These are phyloP conservation scores for Grosmannia penicillata DNA, from an alignment of 2,329 filamentous ascomycete species.

Conservation along the genomic window DNA sequence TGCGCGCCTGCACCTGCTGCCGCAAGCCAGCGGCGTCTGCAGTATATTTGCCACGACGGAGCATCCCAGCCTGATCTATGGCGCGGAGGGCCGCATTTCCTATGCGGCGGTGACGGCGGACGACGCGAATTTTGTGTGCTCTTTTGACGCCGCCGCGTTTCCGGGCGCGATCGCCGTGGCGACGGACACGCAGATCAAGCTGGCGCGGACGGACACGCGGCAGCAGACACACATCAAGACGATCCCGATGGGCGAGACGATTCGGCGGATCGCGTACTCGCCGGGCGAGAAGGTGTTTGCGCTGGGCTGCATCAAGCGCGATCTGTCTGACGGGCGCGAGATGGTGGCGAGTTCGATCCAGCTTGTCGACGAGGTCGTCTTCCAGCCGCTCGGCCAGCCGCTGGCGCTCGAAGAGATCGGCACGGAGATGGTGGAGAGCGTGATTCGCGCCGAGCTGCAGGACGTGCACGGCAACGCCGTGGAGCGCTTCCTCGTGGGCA, in stretches of 20 bases:
- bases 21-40: conserved; percentile 48
- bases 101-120: conserved; percentile 92
- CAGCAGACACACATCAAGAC: conserved; percentile 79
- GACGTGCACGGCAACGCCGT: conserved; percentile 37
- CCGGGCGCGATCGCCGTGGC: conserved; percentile 71
- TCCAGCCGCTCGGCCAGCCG: conserved; percentile 58
- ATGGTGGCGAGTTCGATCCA: conserved; percentile 66
- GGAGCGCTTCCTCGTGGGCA: conserved; percentile 86
- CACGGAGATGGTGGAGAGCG: conserved; percentile 68
- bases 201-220: conserved; percentile 70
- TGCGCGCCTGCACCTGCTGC: conserved; percentile 65
- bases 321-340: conserved; percentile 57
- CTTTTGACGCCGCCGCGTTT: conserved; percentile 70
- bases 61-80: conserved; percentile 86
- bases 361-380: conserved; percentile 80
- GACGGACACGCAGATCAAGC: conserved; percentile 58
- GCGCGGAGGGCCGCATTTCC: conserved; percentile 70
- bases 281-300: conserved; percentile 67
- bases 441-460: conserved; percentile 61
- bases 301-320: conserved; percentile 69
- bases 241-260: conserved; percentile 64
- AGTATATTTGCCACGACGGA: conserved; percentile 91
- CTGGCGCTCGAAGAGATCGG: conserved; percentile 40
- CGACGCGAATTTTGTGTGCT: conserved; percentile 64
- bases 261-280: conserved; percentile 78